Percentiles rank a stretch among this genome's conserved stretches.
These are phyloP conservation scores for Dactylella cylindrospora DNA, from an alignment of 2,329 filamentous ascomycete species.

Conservation along the genomic window DNA sequence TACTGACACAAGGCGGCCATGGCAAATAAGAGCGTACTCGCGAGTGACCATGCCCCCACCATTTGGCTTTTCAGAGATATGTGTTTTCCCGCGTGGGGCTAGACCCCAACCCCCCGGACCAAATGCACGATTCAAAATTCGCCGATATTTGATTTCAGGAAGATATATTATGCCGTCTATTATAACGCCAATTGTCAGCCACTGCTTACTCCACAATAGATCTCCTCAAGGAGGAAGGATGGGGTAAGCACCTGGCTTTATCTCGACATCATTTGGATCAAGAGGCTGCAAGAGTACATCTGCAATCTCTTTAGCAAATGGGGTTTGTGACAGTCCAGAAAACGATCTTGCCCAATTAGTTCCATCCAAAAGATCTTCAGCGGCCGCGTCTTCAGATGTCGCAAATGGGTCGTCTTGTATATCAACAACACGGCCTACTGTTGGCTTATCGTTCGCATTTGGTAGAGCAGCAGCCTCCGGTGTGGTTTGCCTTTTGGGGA, in stretches of 20 bases:
- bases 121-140: slow-evolving; percentile 86
- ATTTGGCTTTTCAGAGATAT: slow-evolving; percentile 75
- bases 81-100: slow-evolving; percentile 80
- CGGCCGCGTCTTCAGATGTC: slow-evolving; percentile 12
- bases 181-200: slow-evolving; percentile 6
- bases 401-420: slow-evolving; percentile 33
- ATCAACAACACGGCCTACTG: slow-evolving; percentile 7
- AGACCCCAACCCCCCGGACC: slow-evolving; percentile 95
- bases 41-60: slow-evolving; percentile 65
- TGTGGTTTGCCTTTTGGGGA: slow-evolving; percentile 28
- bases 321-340: slow-evolving; percentile 70
- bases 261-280: slow-evolving; percentile 76
- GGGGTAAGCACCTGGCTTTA: slow-evolving; percentile 67
- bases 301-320: slow-evolving; percentile 71
- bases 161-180: slow-evolving; percentile 88
- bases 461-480: not conserved
- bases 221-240: not conserved
- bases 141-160: slow-evolving; percentile 95
- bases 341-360: slow-evolving; percentile 84
- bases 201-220: not conserved
- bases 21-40: slow-evolving; percentile 87
- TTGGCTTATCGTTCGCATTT: slow-evolving; percentile 1
- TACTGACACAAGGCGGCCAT: slow-evolving; percentile 84
- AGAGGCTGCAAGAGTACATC: slow-evolving; percentile 69
- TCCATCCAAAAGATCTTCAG: slow-evolving; percentile 20